Evolutionary conservation across 345 rosid species (phyloP).

Genomic region (Aquilaria malaccensis): DNA sequence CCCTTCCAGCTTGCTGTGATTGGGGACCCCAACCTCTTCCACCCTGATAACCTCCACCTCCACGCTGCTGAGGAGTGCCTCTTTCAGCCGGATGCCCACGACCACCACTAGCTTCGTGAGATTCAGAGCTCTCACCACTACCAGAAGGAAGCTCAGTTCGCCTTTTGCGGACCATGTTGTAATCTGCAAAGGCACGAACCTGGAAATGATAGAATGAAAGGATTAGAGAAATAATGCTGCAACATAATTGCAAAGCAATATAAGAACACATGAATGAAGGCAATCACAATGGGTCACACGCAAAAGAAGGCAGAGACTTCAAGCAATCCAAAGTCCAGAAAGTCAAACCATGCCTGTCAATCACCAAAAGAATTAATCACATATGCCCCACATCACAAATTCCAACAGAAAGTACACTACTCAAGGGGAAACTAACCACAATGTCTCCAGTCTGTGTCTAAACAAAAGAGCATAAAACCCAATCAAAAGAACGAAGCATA

Average conservation of each 20-base stretch:
- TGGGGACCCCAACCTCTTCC: constrained; percentile 56
- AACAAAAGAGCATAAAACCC: too few species aligned
- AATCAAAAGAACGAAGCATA: too few species aligned
- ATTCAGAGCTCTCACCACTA: constrained; percentile 65
- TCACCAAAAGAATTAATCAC: too few species aligned
- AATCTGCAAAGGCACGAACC: constrained; percentile 11
- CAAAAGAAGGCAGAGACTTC: not conserved
- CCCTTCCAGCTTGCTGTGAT: constrained; percentile 60
- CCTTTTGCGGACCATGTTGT: constrained; percentile 71
- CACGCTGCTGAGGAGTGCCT: constrained; percentile 37
- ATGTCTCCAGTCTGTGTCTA: too few species aligned
- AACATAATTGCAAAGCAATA: not conserved
- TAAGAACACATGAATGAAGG: constrained; percentile 1
- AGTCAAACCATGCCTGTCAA: not conserved
- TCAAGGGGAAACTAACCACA: too few species aligned
- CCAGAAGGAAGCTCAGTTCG: constrained; percentile 45
- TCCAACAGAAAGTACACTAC: too few species aligned
- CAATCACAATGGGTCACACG: not conserved
- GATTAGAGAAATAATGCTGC: not conserved
- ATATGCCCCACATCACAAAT: too few species aligned
- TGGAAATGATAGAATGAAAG: not conserved
- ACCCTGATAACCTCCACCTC: constrained; percentile 40
- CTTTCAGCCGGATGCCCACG: constrained; percentile 41
- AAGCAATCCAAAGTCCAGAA: not conserved
- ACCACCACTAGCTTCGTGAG: constrained; percentile 48